Evolutionary conservation across 1,139 yeast species (phyloP).

Genomic region (Candida pseudocylindracea): DNA sequence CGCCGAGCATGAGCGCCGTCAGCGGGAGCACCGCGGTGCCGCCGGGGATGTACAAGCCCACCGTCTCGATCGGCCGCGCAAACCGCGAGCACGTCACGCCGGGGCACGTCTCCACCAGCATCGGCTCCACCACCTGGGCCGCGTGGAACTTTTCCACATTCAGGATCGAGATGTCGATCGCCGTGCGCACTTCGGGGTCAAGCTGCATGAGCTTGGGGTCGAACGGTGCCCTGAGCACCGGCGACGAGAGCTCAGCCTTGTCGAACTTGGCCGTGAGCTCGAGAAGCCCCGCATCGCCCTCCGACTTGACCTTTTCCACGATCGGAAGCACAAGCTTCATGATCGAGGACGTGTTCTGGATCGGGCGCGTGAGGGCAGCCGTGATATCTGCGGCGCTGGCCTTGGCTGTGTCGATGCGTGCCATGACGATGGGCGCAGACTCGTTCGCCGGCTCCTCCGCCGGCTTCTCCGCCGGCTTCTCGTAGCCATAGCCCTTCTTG

Average conservation of each 20-base stretch:
- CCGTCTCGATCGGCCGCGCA: conserved; percentile 84
- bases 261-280: conserved; percentile 85
- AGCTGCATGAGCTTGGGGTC: conserved; percentile 55
- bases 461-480: background rate
- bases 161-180: conserved; percentile 73
- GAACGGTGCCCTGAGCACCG: conserved; percentile 77
- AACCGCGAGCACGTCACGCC: conserved; percentile 91
- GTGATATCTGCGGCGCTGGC: conserved; percentile 19
- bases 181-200: conserved; percentile 53
- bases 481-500: conserved; percentile 40
- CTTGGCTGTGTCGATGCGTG: conserved; percentile 40
- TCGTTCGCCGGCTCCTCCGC: conserved; percentile 4
- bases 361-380: conserved; percentile 61
- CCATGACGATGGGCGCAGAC: conserved; percentile 11
- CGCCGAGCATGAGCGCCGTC: conserved; percentile 95
- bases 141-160: conserved; percentile 85
- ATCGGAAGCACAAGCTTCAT: conserved; percentile 87
- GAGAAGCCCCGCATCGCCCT: conserved; percentile 72
- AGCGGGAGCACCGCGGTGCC: conserved; percentile 98
- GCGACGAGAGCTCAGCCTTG: conserved; percentile 47
- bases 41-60: conserved; percentile 94
- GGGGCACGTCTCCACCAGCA: conserved; percentile 82
- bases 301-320: conserved; percentile 46
- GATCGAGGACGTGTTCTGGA: conserved; percentile 75
- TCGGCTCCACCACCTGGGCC: conserved; percentile 61